phyloP scores from a whole-genome alignment of 768 basidiomycete species.

The Lepiota venenata region DNA sequence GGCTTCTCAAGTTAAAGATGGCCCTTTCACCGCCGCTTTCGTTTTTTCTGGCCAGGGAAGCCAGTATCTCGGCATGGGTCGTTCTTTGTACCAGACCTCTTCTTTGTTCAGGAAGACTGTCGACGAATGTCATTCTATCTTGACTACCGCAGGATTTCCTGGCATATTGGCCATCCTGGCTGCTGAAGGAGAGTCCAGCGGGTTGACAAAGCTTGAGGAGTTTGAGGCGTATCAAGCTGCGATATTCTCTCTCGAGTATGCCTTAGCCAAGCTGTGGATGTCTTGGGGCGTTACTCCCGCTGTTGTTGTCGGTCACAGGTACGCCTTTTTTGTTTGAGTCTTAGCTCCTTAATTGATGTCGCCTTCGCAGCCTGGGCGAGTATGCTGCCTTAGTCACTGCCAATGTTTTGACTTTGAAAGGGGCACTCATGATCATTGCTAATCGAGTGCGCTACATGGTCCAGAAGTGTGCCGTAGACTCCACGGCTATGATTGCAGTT shows the following conservation, averaged over 20 bases:
- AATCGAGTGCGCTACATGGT: constrained; percentile 55
- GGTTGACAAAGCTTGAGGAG: constrained; percentile 22
- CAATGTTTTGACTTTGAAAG: constrained; percentile 50
- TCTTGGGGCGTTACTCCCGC: constrained; percentile 61
- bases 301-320: constrained; percentile 73
- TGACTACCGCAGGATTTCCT: constrained; percentile 45
- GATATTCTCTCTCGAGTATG: constrained; percentile 60
- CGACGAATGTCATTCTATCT: constrained; percentile 55
- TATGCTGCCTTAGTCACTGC: constrained; percentile 69
- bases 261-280: constrained; percentile 62
- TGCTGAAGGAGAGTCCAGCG: constrained; percentile 13
- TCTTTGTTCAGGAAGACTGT: constrained; percentile 46
- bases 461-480: constrained; percentile 36
- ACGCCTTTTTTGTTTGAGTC: neutral
- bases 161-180: constrained; percentile 47
- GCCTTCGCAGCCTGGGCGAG: constrained; percentile 63
- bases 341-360: neutral
- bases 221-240: constrained; percentile 49
- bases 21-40: constrained; percentile 41
- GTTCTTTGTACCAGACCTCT: constrained; percentile 46
- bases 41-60: constrained; percentile 75
- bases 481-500: constrained; percentile 63
- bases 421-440: constrained; percentile 56
- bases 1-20: constrained; percentile 24
- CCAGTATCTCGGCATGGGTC: constrained; percentile 65